A percentile compares a stretch with the other conserved stretches of the same genome.
Evolutionary conservation across 495 filamentous ascomycete species (phyloP).

Genomic region (Trichoderma erinaceum): DNA sequence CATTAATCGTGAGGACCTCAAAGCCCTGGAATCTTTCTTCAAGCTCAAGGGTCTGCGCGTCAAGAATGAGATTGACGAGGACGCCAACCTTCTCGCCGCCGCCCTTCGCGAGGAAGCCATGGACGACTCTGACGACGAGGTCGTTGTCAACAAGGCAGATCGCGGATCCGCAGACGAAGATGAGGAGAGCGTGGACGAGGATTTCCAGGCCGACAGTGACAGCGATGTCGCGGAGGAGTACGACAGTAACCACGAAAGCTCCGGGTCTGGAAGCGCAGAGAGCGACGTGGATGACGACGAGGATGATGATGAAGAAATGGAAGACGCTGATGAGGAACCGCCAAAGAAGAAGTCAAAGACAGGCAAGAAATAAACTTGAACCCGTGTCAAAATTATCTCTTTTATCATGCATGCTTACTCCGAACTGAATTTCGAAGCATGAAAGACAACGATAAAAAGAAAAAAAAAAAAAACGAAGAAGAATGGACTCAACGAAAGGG

Average conservation of each 20-base stretch:
- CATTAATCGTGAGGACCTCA: slow-evolving; percentile 97
- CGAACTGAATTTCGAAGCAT: neutral
- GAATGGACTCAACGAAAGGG: neutral
- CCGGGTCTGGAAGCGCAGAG: slow-evolving; percentile 61
- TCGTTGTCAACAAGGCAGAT: slow-evolving; percentile 63
- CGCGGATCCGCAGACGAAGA: slow-evolving; percentile 94
- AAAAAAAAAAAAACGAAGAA: slow-evolving; percentile 8
- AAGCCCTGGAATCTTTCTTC: slow-evolving; percentile 93
- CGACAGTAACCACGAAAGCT: slow-evolving; percentile 83
- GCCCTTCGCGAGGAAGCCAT: slow-evolving; percentile 70
- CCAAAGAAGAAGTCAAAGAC: slow-evolving; percentile 48
- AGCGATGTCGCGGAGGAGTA: slow-evolving; percentile 96
- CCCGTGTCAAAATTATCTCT: neutral
- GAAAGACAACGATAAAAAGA: neutral
- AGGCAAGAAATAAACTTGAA: neutral
- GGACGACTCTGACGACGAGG: slow-evolving; percentile 80
- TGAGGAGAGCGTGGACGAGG: slow-evolving; percentile 88
- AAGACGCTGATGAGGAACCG: slow-evolving; percentile 22
- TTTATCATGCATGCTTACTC: neutral
- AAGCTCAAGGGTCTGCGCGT: slow-evolving; percentile 86
- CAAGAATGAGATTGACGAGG: slow-evolving; percentile 83
- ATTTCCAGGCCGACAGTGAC: slow-evolving; percentile 87
- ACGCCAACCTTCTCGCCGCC: slow-evolving; percentile 63
- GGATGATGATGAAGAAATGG: slow-evolving; percentile 26
- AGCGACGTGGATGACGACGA: slow-evolving; percentile 36